Conservation (phyloP, 345 rosid genomes). For the Gossypium arboreum region DNA sequence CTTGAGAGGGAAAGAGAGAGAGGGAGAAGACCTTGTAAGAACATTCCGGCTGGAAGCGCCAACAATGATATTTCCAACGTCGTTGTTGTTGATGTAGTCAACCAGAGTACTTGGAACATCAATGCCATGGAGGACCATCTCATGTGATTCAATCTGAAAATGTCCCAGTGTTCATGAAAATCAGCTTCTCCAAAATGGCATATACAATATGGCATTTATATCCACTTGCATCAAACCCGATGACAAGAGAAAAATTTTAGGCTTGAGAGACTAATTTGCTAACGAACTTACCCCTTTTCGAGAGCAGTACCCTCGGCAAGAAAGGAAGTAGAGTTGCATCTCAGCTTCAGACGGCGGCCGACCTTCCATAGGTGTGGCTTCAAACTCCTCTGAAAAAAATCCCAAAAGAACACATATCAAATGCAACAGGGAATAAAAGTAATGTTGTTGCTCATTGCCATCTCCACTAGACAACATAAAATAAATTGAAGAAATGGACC, state of each 20-base stretch:
- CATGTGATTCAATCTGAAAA: conserved; percentile 51
- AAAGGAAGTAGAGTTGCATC: conserved; percentile 52
- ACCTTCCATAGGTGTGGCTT: conserved; percentile 30
- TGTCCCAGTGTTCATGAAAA: neutral
- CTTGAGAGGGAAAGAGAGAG: neutral
- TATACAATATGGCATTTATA: neutral
- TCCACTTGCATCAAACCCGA: neutral
- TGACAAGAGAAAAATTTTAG: neutral
- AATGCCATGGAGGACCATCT: conserved; percentile 54
- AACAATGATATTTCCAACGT: conserved; percentile 44
- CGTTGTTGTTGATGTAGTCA: conserved; percentile 38
- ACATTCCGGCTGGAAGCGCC: conserved; percentile 52
- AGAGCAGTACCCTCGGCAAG: conserved; percentile 62
- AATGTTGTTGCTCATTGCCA: neutral
- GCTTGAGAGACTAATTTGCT: neutral
- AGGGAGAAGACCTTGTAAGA: conserved; percentile 5
- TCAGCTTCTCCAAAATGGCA: conserved; percentile 19
- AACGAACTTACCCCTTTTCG: conserved; percentile 59
- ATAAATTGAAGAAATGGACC: too few species aligned
- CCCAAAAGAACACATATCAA: neutral
- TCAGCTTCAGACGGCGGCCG: conserved; percentile 50
- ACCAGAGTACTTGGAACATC: conserved; percentile 55
- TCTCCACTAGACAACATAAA: neutral
- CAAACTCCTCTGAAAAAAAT: conserved; percentile 25
- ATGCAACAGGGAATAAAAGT: neutral